Base-by-base conservation (phyloP, 2,329 filamentous ascomycete genomes). In the Aureobasidium sp. region DNA sequence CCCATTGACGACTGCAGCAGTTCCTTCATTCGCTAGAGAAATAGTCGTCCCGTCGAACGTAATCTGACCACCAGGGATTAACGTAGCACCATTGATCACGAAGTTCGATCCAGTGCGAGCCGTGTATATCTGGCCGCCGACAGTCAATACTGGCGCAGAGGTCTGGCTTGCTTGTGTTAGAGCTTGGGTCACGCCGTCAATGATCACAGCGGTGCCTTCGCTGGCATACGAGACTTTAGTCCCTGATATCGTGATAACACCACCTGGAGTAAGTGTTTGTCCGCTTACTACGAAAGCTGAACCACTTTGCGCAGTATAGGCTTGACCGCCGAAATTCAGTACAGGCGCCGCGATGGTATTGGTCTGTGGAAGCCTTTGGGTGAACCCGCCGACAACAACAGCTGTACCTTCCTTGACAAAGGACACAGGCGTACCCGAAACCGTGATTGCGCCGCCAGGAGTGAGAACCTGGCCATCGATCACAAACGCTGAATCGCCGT, bases 1-100 rank as follows among this genome's bases (percentile, higher is more conserved):
- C 9, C 74, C 74, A 37, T 73, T 74, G 37, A 79, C 63, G 6
- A 79, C 72, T 1, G 79, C 64, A 15, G 36, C 48, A 20, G 29
- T 44, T 15, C 47, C 59, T 42, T 14, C 37, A 11, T 17, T 17
- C 6, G 4, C 20, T 9, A 61, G 48, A 1, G 59, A 61, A 39
- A 71, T 68, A 5, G 66, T 71, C 7, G 66, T 67, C 12, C 65
- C 67, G 22, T 61, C 58, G 7, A 68, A 42, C 2, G 66, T 68
- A 11, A 70, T 63, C 17, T 59, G 57, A 3, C 64, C 66, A 4
- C 69, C 68, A 34, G 68, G 67, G 1, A 62, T 64, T n/a, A 71
- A 63, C 3, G 62, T 64, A 31, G 66, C 61, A 1, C 67, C 66
- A 17, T 8, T 47, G n/a, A 70, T 66, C 25, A 69, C 60, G 56